These are phyloP conservation scores for Chrysoporthe deuterocubensis DNA, from an alignment of 2,329 filamentous ascomycete species.

Conservation along the genomic window DNA sequence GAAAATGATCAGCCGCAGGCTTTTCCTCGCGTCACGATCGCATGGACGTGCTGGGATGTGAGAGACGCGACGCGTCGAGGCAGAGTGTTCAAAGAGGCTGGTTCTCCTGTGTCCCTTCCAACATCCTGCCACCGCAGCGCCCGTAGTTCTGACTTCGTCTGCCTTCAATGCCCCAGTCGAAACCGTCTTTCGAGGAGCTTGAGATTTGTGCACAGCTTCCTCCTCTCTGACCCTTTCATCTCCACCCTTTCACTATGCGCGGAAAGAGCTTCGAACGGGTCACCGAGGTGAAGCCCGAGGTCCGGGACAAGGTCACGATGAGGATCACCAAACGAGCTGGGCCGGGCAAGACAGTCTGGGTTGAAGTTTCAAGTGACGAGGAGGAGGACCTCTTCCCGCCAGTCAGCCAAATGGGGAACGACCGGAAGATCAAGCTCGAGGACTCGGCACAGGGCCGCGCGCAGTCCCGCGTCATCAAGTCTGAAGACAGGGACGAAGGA, in stretches of 20 bases:
- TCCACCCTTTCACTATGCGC: neutral
- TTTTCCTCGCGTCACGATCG: constrained; percentile 8
- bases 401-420: neutral
- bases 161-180: neutral
- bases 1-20: neutral
- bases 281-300: neutral
- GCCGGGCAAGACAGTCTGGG: neutral
- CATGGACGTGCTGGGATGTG: neutral
- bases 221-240: neutral
- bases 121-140: neutral
- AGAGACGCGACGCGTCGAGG: neutral
- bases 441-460: neutral
- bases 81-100: neutral
- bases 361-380: neutral
- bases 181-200: neutral
- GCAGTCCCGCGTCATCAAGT: neutral
- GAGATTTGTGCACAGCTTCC: neutral
- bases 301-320: neutral
- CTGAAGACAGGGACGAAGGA: neutral
- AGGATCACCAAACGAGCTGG: neutral
- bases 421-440: neutral
- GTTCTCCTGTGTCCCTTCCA: neutral
- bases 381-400: neutral
- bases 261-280: neutral
- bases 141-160: neutral